Base-by-base conservation (phyloP, 2,329 filamentous ascomycete species). In the Pestalotiopsis sp. region DNA sequence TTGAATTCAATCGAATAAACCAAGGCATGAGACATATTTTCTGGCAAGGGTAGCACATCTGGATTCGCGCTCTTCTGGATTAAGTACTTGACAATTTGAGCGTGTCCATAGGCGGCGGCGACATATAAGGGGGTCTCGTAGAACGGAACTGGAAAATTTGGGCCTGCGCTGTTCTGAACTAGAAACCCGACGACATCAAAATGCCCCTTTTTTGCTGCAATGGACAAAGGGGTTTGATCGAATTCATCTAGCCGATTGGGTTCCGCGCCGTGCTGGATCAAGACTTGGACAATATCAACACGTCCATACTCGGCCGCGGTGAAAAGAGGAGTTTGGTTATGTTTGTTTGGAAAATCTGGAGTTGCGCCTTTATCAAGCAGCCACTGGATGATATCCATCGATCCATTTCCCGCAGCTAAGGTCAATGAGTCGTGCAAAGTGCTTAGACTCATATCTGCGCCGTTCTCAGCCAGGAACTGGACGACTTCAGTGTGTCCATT, bases 1-100 rank as follows among this genome's bases (percentile, higher is more conserved):
- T 17, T 52, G 1, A 3, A 52, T 0, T 3, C 45, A 2, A n/a
- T n/a, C 4, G 45, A 52, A n/a, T 6, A 5, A 2, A 4, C 1
- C 7, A 52, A 9, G 0, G 0, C 0, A 1, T 1, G 0, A n/a
- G 45, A 1, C 1, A 52, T 1, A 1, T 9, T 1, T 6, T 52
- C n/a, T 9, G 20, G 14, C 1, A n/a, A 9, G 9, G 7, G 1
- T 7, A 52, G 2, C 14, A 3, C 45, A 52, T 52, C 17, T 2
- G 45, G 45, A 1, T 52, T 9, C 3, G 45, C 6, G 5, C 11
- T 2, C 17, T 52, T 52, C 11, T 52, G 4, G 11, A 52, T 52
- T 6, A 52, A n/a, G 45, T n/a, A 20, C 9, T 52, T 52, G 45
- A n/a, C 45, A n/a, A 52, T 52, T 52, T 11, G 4, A 52, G 4